Evolutionary conservation across 768 basidiomycete genomes (phyloP).

Genomic region (Floccularia luteovirens): DNA sequence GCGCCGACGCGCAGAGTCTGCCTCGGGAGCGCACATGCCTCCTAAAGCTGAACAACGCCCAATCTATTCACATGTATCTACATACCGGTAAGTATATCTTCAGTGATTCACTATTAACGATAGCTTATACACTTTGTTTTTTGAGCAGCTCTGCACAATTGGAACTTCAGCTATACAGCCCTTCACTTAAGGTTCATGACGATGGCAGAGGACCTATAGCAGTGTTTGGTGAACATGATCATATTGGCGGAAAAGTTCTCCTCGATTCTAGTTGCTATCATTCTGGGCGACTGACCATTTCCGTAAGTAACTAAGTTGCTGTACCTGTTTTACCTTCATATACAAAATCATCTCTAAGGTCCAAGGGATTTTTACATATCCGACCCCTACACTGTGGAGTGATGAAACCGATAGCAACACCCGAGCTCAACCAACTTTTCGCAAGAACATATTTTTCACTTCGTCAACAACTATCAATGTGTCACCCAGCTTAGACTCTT

Average conservation of each 20-base stretch:
- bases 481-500: slow-evolving; percentile 20
- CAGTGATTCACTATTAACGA: background rate
- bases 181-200: slow-evolving; percentile 45
- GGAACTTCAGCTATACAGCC: slow-evolving; percentile 55
- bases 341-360: background rate
- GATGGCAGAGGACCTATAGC: slow-evolving; percentile 29
- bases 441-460: slow-evolving; percentile 43
- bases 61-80: slow-evolving; percentile 37
- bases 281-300: slow-evolving; percentile 50
- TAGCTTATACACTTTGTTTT: background rate
- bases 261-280: slow-evolving; percentile 45
- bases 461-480: slow-evolving; percentile 37
- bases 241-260: slow-evolving; percentile 49
- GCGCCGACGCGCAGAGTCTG: slow-evolving; percentile 20
- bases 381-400: background rate
- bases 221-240: slow-evolving; percentile 56
- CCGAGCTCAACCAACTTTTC: slow-evolving; percentile 4
- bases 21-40: slow-evolving; percentile 14
- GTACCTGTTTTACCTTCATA: slow-evolving; percentile 7
- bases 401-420: background rate
- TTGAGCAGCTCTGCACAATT: slow-evolving; percentile 44
- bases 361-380: background rate
- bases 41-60: slow-evolving; percentile 25
- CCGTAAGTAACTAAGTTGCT: slow-evolving; percentile 28
- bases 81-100: slow-evolving; percentile 33